These are phyloP conservation scores for Hypocrella siamensis DNA, from an alignment of 2,329 filamentous ascomycete species.

Conservation along the genomic window DNA sequence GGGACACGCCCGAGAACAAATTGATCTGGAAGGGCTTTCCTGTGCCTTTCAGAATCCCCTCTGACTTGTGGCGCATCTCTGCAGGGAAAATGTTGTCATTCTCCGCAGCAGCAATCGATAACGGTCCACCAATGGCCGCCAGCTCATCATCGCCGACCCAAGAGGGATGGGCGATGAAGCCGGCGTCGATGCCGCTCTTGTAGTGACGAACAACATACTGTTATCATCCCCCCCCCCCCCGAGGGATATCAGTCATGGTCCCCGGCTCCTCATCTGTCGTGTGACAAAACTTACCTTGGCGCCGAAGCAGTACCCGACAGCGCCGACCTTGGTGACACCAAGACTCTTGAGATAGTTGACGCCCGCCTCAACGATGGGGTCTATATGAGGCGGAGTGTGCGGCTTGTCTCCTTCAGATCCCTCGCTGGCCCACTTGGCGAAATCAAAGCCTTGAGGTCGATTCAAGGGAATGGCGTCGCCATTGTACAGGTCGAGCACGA, in stretches of 20 bases:
- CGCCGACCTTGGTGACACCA: slow-evolving; percentile 36
- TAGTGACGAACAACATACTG: slow-evolving; percentile 56
- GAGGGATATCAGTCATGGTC: not conserved
- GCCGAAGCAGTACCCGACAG: slow-evolving; percentile 51
- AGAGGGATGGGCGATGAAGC: slow-evolving; percentile 49
- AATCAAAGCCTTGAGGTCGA: slow-evolving; percentile 12
- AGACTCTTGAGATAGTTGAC: slow-evolving; percentile 40
- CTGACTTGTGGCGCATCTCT: slow-evolving; percentile 37
- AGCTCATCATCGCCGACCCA: slow-evolving; percentile 45
- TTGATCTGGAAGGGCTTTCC: slow-evolving; percentile 49
- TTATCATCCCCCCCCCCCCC: too few species aligned
- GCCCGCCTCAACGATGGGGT: slow-evolving; percentile 16
- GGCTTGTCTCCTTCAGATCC: slow-evolving; percentile 33
- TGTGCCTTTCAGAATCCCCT: slow-evolving; percentile 39
- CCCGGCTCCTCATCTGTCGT: too few species aligned
- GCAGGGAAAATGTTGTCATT: slow-evolving; percentile 42
- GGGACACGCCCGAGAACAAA: slow-evolving; percentile 51
- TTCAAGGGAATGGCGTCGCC: slow-evolving; percentile 16
- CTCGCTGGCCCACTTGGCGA: slow-evolving; percentile 18
- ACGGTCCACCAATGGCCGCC: slow-evolving; percentile 35
- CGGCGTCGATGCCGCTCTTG: slow-evolving; percentile 37
- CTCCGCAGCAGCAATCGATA: slow-evolving; percentile 49
- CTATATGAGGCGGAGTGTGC: slow-evolving; percentile 16
- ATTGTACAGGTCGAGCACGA: slow-evolving; percentile 22
- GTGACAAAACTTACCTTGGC: slow-evolving; percentile 29